A percentile compares a stretch with the other conserved stretches of the same genome.
These are phyloP conservation scores for Cladosporium halotolerans DNA, from an alignment of 2,329 filamentous ascomycete species.

Conservation along the genomic window DNA sequence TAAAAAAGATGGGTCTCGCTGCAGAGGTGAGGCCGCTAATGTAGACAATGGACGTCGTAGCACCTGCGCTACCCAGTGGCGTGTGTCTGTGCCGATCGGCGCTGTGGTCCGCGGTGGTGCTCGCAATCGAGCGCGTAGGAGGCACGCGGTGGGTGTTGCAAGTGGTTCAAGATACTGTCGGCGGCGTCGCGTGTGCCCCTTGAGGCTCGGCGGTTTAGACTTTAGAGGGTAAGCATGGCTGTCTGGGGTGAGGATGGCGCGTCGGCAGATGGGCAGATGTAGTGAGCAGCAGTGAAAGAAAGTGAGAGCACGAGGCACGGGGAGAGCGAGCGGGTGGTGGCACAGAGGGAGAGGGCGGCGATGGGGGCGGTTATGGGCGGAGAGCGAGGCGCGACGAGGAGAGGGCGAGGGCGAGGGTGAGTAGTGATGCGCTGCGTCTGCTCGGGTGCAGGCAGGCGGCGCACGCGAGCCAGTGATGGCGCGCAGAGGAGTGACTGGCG, in stretches of 20 bases:
- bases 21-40: constrained; percentile 9
- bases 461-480: too few species aligned
- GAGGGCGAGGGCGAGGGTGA: too few species aligned
- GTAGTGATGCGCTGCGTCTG: too few species aligned
- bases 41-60: constrained; percentile 9
- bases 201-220: constrained; percentile 2
- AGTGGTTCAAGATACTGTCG: background rate
- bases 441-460: too few species aligned
- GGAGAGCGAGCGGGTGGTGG: too few species aligned
- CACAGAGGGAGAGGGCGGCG: too few species aligned
- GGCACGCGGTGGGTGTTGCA: constrained; percentile 4
- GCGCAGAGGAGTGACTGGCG: too few species aligned
- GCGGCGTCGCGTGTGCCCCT: background rate
- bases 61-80: constrained; percentile 6
- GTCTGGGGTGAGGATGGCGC: background rate
- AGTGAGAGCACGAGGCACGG: too few species aligned
- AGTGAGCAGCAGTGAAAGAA: background rate
- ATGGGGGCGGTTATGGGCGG: too few species aligned
- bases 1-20: constrained; percentile 11
- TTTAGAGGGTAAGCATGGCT: constrained; percentile 5
- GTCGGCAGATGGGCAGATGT: background rate
- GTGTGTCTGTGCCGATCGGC: constrained; percentile 7
- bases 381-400: too few species aligned
- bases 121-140: constrained; percentile 2
- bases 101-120: background rate